These are phyloP conservation scores for Centella asiatica DNA, from an alignment of 129 eudicot species.

Conservation along the genomic window DNA sequence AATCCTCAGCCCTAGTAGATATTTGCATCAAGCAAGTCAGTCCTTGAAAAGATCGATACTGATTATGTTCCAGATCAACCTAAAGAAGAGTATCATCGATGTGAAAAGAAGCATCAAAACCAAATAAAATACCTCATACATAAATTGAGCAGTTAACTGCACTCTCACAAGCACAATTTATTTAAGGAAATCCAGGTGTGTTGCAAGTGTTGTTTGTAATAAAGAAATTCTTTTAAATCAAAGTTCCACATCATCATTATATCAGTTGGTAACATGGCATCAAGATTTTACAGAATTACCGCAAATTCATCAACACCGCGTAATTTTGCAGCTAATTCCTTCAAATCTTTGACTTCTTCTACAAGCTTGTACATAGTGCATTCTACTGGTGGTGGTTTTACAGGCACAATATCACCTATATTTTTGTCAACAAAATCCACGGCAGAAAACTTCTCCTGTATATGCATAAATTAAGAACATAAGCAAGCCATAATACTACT, in stretches of 20 bases:
- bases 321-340: conserved; percentile 66
- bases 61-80: conserved; percentile 98
- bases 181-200: no score
- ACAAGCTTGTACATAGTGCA: conserved; percentile 65
- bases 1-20: conserved; percentile 89
- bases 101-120: background rate
- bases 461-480: background rate
- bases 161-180: background rate
- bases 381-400: conserved; percentile 64
- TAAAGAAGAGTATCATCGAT: conserved; percentile 26
- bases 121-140: no score
- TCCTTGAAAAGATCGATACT: conserved; percentile 91
- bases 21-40: conserved; percentile 98
- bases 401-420: conserved; percentile 37
- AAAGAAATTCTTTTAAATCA: background rate
- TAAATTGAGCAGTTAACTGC: background rate
- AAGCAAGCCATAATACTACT: background rate
- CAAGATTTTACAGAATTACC: conserved; percentile 25
- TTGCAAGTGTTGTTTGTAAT: background rate
- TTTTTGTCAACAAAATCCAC: conserved; percentile 62
- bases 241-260: background rate
- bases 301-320: conserved; percentile 69
- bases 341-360: conserved; percentile 71
- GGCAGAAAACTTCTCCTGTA: conserved; percentile 66
- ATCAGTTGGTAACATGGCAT: background rate